A percentile compares a stretch with the other conserved stretches of the same genome.
Conservation (phyloP, 371 early-diverging fungal genomes). For the Syncephalastrum monosporum region DNA sequence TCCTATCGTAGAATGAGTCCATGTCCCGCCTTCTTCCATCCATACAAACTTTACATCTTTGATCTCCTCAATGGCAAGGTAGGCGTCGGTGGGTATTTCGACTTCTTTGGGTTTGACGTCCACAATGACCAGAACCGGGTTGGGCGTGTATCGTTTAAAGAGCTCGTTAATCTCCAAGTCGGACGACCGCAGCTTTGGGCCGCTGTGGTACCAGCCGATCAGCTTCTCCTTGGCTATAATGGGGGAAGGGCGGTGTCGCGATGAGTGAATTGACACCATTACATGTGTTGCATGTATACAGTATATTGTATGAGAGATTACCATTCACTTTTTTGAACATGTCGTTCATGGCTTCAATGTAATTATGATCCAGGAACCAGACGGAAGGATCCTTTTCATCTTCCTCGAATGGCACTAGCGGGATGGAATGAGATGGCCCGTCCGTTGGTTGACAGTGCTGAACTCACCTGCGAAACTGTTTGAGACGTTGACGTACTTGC, state of each 20-base stretch:
- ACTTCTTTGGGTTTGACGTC: constrained; percentile 92
- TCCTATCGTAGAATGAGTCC: constrained; percentile 58
- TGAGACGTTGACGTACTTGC: constrained; percentile 92
- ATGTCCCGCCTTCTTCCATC: not conserved
- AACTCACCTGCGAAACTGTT: constrained; percentile 96
- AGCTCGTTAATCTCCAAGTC: constrained; percentile 99
- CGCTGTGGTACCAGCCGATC: constrained; percentile 99
- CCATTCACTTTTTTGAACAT: constrained; percentile 99
- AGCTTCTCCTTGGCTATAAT: constrained; percentile 91
- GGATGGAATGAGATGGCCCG: not conserved
- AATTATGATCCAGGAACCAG: constrained; percentile 99
- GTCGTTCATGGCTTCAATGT: constrained; percentile 98
- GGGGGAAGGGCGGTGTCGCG: not conserved
- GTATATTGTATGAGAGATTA: constrained; percentile 22
- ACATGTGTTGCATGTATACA: too few relatives aligned
- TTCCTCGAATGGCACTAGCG: constrained; percentile 97
- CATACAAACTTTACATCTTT: constrained; percentile 68
- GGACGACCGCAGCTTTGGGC: constrained; percentile 96
- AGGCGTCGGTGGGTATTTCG: constrained; percentile 96
- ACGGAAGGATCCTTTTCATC: constrained; percentile 96
- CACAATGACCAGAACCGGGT: constrained; percentile 94
- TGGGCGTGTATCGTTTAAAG: constrained; percentile 91
- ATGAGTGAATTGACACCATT: not conserved
- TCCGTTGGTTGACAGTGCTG: not conserved
- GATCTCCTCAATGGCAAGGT: constrained; percentile 91